These are phyloP conservation scores for Penicilliopsis zonata DNA, from an alignment of 495 filamentous ascomycete genomes.

Conservation along the genomic window DNA sequence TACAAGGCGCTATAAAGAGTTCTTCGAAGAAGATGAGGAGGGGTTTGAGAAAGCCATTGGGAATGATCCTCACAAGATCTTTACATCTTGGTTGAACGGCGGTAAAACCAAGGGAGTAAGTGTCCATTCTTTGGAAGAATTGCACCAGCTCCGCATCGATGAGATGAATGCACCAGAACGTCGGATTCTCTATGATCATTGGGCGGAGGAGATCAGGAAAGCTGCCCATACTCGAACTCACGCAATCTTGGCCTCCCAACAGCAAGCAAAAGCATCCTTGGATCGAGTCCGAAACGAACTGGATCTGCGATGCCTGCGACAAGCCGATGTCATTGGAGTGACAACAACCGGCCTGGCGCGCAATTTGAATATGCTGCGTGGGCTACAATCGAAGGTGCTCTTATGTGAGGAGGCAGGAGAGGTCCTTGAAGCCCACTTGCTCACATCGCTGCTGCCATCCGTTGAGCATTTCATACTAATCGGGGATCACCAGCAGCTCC, in stretches of 20 bases:
- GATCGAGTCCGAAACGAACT: conserved; percentile 23
- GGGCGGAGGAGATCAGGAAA: conserved; percentile 31
- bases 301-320: conserved; percentile 20
- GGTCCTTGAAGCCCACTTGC: conserved; percentile 58
- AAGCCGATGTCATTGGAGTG: conserved; percentile 53
- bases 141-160: conserved; percentile 8
- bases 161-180: conserved; percentile 16
- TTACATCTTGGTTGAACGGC: conserved; percentile 17
- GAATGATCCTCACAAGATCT: conserved; percentile 10
- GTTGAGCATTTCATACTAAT: conserved; percentile 66
- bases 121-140: conserved; percentile 3
- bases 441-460: conserved; percentile 56
- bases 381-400: conserved; percentile 52
- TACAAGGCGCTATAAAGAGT: conserved; percentile 9
- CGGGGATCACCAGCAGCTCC: conserved; percentile 64
- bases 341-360: conserved; percentile 66
- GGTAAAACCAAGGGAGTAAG: conserved; percentile 3
- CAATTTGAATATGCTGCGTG: conserved; percentile 48
- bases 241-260: conserved; percentile 21
- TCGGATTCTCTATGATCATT: conserved; percentile 19
- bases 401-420: conserved; percentile 72
- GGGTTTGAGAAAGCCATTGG: conserved; percentile 18
- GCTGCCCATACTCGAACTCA: conserved; percentile 15
- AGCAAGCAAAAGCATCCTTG: conserved; percentile 13
- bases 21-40: conserved; percentile 16